Evolutionary conservation across 2,329 filamentous ascomycete genomes (phyloP).

Genomic region (Xylariaceae sp.): DNA sequence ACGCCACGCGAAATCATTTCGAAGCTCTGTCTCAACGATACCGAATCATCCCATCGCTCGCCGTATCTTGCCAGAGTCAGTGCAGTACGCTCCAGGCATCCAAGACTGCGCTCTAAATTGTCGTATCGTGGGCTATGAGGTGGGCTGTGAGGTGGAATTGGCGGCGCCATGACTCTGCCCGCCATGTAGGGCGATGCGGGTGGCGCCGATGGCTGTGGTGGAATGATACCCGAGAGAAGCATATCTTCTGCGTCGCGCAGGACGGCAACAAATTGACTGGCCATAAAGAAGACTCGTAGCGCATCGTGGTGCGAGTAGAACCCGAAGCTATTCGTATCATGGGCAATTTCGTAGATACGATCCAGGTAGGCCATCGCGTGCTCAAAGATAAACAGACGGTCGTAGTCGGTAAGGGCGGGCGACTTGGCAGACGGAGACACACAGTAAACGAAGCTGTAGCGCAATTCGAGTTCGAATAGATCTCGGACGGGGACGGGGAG

Average conservation of each 20-base stretch:
- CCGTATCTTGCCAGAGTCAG: constrained; percentile 53
- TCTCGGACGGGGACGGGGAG: constrained; percentile 62
- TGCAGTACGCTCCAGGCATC: constrained; percentile 49
- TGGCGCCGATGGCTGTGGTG: constrained; percentile 40
- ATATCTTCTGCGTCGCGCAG: constrained; percentile 53
- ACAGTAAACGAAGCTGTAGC: constrained; percentile 88
- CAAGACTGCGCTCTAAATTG: constrained; percentile 51
- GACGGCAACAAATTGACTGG: constrained; percentile 57
- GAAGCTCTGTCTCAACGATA: constrained; percentile 49
- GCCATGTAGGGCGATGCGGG: constrained; percentile 40
- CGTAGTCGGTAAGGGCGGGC: constrained; percentile 68
- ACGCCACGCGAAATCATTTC: constrained; percentile 45
- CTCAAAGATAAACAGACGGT: constrained; percentile 77
- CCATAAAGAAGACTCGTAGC: constrained; percentile 73
- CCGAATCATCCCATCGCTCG: constrained; percentile 54
- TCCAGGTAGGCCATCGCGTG: constrained; percentile 78
- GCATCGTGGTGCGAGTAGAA: constrained; percentile 86
- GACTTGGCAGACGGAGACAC: constrained; percentile 73
- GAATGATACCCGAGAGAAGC: constrained; percentile 46
- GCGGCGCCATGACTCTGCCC: constrained; percentile 47
- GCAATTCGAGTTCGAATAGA: constrained; percentile 79
- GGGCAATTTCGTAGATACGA: constrained; percentile 63
- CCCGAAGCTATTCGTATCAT: constrained; percentile 52
- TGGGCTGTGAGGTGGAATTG: constrained; percentile 43
- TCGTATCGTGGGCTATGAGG: constrained; percentile 39